Conservation (phyloP, 2,329 filamentous ascomycete species). For the Hypoxylon sp. region DNA sequence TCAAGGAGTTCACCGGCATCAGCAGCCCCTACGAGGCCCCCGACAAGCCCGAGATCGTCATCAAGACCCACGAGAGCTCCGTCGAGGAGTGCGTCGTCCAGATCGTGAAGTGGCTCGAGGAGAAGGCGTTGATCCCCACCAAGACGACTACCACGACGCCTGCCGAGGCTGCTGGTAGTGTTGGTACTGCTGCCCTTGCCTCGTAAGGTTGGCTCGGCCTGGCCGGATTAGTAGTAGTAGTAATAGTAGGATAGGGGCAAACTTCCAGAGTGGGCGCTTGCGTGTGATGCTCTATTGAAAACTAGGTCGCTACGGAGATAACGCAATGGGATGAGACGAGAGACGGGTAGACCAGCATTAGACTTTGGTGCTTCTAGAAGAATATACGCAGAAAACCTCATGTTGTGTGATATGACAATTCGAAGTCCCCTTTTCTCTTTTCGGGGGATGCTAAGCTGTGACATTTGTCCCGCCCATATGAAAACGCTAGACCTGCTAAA, state of each 20-base stretch:
- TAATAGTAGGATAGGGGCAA: neutral
- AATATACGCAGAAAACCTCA: constrained; percentile 25
- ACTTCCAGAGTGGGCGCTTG: neutral
- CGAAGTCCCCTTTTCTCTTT: constrained; percentile 18
- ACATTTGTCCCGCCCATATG: constrained; percentile 27
- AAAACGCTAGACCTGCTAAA: constrained; percentile 31
- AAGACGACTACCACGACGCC: constrained; percentile 31
- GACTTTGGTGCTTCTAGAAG: constrained; percentile 18
- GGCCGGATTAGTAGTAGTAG: neutral
- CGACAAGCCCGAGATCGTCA: constrained; percentile 84
- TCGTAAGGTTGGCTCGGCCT: too few relatives aligned
- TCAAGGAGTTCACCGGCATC: constrained; percentile 97
- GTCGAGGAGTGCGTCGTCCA: constrained; percentile 90
- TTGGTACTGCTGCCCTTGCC: constrained; percentile 24
- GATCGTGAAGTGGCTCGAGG: constrained; percentile 83
- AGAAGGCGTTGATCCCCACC: constrained; percentile 69
- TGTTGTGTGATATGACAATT: constrained; percentile 28
- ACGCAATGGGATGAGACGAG: neutral
- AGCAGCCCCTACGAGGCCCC: constrained; percentile 95
- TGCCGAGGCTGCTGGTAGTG: constrained; percentile 28
- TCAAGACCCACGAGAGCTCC: constrained; percentile 82
- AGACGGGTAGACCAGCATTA: constrained; percentile 14
- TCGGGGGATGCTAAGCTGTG: constrained; percentile 28
- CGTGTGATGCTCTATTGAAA: constrained; percentile 1
- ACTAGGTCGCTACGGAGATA: constrained; percentile 7